Evolutionary conservation across 176 grass and related monocot species (phyloP).

Genomic region (Echinochloa phyllopogon): DNA sequence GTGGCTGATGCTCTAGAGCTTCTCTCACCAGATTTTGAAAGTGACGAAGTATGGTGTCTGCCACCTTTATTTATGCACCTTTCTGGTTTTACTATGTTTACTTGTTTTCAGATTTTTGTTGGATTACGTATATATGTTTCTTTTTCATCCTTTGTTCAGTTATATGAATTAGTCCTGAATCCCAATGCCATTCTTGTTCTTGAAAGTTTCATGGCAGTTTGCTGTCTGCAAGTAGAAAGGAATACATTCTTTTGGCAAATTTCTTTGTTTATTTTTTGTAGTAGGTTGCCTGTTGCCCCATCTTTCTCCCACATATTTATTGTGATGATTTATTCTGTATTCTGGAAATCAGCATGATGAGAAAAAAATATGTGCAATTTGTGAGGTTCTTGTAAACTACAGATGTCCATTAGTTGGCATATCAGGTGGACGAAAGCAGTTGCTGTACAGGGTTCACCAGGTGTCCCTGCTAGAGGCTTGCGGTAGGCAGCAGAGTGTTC

Average conservation of each 20-base stretch:
- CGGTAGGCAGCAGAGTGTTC: neutral
- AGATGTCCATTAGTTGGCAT: neutral
- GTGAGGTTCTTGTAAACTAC: neutral
- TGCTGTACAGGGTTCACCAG: neutral
- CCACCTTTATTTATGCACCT: slow-evolving; percentile 18
- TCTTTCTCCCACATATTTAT: slow-evolving; percentile 2
- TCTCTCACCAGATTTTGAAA: slow-evolving; percentile 91
- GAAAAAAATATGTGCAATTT: slow-evolving; percentile 1
- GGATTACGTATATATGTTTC: neutral
- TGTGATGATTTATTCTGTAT: neutral
- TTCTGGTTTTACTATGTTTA: slow-evolving; percentile 27
- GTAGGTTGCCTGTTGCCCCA: neutral
- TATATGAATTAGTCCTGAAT: slow-evolving; percentile 8
- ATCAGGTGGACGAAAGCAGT: neutral
- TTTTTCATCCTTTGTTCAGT: neutral
- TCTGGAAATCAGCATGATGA: neutral
- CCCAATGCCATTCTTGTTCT: neutral
- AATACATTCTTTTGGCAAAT: neutral
- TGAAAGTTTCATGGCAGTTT: slow-evolving; percentile 1
- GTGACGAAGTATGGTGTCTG: slow-evolving; percentile 72
- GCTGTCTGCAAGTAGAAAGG: slow-evolving; percentile 1
- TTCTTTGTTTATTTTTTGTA: slow-evolving; percentile 18
- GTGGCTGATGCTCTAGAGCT: slow-evolving; percentile 97
- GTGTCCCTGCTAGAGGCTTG: neutral
- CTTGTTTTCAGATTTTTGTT: neutral